A percentile compares a stretch with the other conserved stretches of the same genome.
These are phyloP conservation scores for Somion occarium DNA, from an alignment of 1,284 basidiomycete genomes.

Conservation along the genomic window DNA sequence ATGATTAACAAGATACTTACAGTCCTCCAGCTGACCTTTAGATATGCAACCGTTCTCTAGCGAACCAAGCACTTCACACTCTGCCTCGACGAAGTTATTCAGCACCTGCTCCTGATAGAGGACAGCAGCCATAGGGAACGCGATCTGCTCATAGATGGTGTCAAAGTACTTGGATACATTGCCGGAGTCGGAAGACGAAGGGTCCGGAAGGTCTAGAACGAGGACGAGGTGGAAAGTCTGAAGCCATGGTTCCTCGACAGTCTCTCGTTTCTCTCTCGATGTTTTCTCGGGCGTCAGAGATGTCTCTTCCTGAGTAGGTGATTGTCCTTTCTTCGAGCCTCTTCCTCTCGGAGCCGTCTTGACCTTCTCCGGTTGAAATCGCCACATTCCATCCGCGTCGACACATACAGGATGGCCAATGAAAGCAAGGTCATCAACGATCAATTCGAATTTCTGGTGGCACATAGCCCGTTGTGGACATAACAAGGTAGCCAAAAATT, in stretches of 20 bases:
- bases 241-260: slow-evolving; percentile 45
- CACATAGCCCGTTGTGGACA: slow-evolving; percentile 79
- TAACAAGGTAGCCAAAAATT: slow-evolving; percentile 79
- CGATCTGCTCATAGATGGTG: slow-evolving; percentile 81
- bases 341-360: slow-evolving; percentile 48
- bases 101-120: slow-evolving; percentile 84
- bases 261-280: slow-evolving; percentile 10
- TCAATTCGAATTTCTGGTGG: slow-evolving; percentile 92
- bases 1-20: neutral
- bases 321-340: slow-evolving; percentile 40
- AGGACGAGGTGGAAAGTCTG: slow-evolving; percentile 86
- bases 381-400: slow-evolving; percentile 70
- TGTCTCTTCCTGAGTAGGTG: slow-evolving; percentile 19
- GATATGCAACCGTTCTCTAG: slow-evolving; percentile 66
- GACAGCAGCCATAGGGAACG: slow-evolving; percentile 84
- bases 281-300: slow-evolving; percentile 20
- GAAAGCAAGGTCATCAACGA: slow-evolving; percentile 92
- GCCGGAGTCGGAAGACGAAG: slow-evolving; percentile 74
- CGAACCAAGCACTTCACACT: slow-evolving; percentile 65
- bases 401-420: slow-evolving; percentile 91
- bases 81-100: slow-evolving; percentile 75
- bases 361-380: slow-evolving; percentile 56
- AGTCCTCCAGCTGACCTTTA: slow-evolving; percentile 40
- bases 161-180: slow-evolving; percentile 78
- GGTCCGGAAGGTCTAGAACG: slow-evolving; percentile 87